Evolutionary conservation across 257 asterid species (phyloP).

Genomic region (Cinchona pubescens): DNA sequence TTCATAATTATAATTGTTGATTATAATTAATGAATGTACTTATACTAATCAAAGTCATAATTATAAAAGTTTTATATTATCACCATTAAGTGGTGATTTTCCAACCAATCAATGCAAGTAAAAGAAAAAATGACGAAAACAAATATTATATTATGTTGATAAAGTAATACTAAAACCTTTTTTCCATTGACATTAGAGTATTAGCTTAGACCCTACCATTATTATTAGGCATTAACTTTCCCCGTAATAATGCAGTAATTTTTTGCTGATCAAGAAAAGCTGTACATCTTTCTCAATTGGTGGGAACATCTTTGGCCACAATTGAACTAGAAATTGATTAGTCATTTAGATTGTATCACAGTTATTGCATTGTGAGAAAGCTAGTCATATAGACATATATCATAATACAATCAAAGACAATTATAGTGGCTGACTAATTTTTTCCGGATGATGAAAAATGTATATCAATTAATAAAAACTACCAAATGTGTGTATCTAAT

Average conservation of each 20-base stretch:
- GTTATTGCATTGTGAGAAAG: not conserved
- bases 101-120: not conserved
- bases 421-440: not conserved
- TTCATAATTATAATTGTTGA: too few species aligned
- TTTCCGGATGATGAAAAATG: not conserved
- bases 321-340: not conserved
- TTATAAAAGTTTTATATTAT: not conserved
- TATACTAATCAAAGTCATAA: not conserved
- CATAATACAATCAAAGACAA: not conserved
- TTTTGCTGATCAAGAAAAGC: constrained; percentile 6
- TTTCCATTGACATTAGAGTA: not conserved
- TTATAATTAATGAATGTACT: too few species aligned
- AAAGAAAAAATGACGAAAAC: constrained; percentile 6
- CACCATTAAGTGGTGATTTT: not conserved
- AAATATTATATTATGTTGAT: not conserved
- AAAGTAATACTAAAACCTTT: not conserved
- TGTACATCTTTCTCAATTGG: constrained; percentile 8
- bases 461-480: not conserved
- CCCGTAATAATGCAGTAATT: constrained; percentile 1
- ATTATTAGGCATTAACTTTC: not conserved
- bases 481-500: not conserved
- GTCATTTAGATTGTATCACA: not conserved
- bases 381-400: constrained; percentile 1
- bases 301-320: constrained; percentile 23
- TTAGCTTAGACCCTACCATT: constrained; percentile 20